Conservation (phyloP, 164 flowering plant genomes). For the Berberis vulgaris region DNA sequence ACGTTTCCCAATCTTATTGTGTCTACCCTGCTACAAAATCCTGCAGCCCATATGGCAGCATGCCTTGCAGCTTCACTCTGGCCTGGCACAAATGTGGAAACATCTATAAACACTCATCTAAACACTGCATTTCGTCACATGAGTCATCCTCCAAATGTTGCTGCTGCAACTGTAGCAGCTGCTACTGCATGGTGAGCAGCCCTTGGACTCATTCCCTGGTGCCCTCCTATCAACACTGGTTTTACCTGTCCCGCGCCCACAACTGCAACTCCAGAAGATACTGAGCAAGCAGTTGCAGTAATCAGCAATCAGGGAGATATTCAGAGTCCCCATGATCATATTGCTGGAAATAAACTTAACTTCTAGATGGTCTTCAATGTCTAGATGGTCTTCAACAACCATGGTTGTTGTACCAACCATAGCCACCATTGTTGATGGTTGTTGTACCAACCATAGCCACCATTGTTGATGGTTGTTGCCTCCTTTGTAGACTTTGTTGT, state of each 20-base stretch:
- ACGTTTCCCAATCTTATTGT: conserved; percentile 54
- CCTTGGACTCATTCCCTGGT: conserved; percentile 68
- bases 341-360: too few relatives aligned
- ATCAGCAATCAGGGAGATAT: conserved; percentile 18
- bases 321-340: conserved; percentile 14
- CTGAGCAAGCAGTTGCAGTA: conserved; percentile 23
- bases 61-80: conserved; percentile 66
- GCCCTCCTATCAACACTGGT: conserved; percentile 46
- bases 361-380: too few relatives aligned
- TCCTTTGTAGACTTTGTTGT: too few relatives aligned
- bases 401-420: too few relatives aligned
- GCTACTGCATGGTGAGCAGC: conserved; percentile 99
- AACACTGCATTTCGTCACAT: conserved; percentile 17
- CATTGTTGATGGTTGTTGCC: too few relatives aligned
- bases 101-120: conserved; percentile 28
- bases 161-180: conserved; percentile 87
- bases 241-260: conserved; percentile 42
- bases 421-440: too few relatives aligned
- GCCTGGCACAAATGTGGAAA: conserved; percentile 42
- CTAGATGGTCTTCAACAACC: too few relatives aligned
- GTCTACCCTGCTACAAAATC: conserved; percentile 68
- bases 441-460: too few relatives aligned
- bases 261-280: conserved; percentile 23
- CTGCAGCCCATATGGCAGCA: conserved; percentile 89
- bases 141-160: conserved; percentile 47